Evolutionary conservation across 768 basidiomycete species (phyloP), one percentile per base, ranked within the genome.

Genomic region (Amanita thiersii): DNA sequence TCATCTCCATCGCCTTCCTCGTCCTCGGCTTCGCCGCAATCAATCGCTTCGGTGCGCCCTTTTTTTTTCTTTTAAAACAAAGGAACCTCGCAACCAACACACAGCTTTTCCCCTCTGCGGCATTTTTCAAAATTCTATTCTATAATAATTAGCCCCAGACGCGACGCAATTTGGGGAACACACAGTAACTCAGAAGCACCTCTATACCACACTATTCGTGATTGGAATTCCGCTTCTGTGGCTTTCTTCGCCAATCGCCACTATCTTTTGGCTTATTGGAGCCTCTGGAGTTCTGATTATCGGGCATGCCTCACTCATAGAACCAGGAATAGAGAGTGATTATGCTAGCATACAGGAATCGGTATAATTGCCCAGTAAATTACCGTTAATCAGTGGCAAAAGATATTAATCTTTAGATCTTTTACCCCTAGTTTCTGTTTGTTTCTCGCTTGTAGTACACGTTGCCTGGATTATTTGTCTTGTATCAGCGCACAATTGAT

Each of bases 301-400:
- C 47, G 79, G 70, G 7, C 94, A 98, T 55, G 94, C 94, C 2
- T 75, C 74, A 43, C 47, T 97, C 48, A 79, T 97, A 48, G 94
- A 98, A 61, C 94, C 93, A 2, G 94, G 94, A 19, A 76, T 96
- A 40, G 94, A 98, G 65, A 87, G 85, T 64, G 91, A 94, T 59
- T 96, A 96, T 51, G 79, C 84, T 2, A 55, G 65, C 31, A 83
- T 90, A n/a, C 75, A 85, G 59, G 85, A 84, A 35, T 55, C 57
- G 24, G 83, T 84, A 37, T 81, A 64, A 63, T 48, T 47, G n/a
- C n/a, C n/a, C n/a, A n/a, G n/a, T n/a, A n/a, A n/a, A n/a, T n/a
- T n/a, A n/a, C n/a, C n/a, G n/a, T n/a, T n/a, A n/a, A n/a, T n/a
- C n/a, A n/a, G n/a, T n/a, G n/a, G n/a, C n/a, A n/a, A n/a, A n/a